A percentile compares a stretch with the other conserved stretches of the same genome.
These are phyloP conservation scores for Entomortierella beljakovae DNA, from an alignment of 192 early-diverging fungal species.

Conservation along the genomic window DNA sequence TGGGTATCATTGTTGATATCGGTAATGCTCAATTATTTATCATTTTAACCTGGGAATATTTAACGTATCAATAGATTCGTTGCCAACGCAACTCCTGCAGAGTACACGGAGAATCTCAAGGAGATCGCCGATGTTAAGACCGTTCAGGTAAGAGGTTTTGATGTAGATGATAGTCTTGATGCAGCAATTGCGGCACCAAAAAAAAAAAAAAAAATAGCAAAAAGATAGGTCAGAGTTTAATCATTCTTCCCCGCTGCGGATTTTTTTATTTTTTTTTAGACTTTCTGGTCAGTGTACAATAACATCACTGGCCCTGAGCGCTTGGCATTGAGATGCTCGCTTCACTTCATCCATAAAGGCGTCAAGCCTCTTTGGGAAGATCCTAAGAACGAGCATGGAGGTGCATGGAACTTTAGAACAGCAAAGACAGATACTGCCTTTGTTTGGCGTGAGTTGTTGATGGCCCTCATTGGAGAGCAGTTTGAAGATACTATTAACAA, in stretches of 20 bases:
- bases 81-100: conserved; percentile 57
- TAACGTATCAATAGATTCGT: conserved; percentile 39
- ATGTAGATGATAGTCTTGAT: not conserved
- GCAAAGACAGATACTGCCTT: conserved; percentile 55
- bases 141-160: conserved; percentile 52
- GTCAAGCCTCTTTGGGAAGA: conserved; percentile 64
- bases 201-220: not conserved
- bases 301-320: conserved; percentile 62
- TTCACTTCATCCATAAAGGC: conserved; percentile 63
- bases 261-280: conserved; percentile 19
- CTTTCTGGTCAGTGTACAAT: conserved; percentile 63
- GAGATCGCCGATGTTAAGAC: conserved; percentile 59
- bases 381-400: conserved; percentile 63
- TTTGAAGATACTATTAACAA: conserved; percentile 57
- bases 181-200: no score
- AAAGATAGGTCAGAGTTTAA: conserved; percentile 11
- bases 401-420: conserved; percentile 61
- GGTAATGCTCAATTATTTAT: no score
- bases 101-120: conserved; percentile 61
- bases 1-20: no score
- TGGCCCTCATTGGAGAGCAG: conserved; percentile 63
- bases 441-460: conserved; percentile 63
- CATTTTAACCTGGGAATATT: no score
- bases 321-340: conserved; percentile 49
- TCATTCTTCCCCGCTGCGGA: not conserved